Evolutionary conservation across 768 basidiomycete genomes (phyloP).

Genomic region (Brasilioporus rufonigricans): DNA sequence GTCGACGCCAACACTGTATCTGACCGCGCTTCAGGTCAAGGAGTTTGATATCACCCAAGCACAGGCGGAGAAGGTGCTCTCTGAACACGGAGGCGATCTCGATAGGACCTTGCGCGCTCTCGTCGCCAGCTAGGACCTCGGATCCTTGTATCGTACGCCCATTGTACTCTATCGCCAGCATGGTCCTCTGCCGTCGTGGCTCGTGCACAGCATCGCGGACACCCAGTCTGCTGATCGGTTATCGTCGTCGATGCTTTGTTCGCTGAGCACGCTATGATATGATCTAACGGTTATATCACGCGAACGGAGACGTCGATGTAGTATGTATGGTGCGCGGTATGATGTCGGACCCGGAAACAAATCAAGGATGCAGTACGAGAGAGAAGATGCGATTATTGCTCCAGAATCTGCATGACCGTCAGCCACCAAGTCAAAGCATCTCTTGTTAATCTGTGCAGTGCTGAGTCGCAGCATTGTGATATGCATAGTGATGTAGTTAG

Average conservation of each 20-base stretch:
- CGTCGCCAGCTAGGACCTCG: slow-evolving; percentile 19
- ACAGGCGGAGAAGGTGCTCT: slow-evolving; percentile 31
- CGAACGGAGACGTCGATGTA: no score
- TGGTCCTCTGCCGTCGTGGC: background rate
- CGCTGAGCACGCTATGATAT: background rate
- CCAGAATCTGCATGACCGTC: no score
- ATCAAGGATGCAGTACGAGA: background rate
- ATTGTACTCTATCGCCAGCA: background rate
- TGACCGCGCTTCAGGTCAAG: slow-evolving; percentile 22
- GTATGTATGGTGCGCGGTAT: no score
- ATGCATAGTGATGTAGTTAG: no score
- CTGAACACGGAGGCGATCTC: slow-evolving; percentile 31
- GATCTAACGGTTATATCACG: background rate
- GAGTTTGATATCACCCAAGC: slow-evolving; percentile 29
- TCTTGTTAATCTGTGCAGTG: no score
- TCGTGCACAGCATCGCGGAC: background rate
- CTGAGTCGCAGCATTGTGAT: no score
- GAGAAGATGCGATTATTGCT: no score
- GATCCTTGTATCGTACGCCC: background rate
- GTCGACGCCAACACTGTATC: background rate
- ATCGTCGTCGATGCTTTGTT: background rate
- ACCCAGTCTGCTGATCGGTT: background rate
- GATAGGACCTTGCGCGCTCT: slow-evolving; percentile 27
- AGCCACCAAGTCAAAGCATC: no score
- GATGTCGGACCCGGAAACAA: background rate